phyloP scores from a whole-genome alignment of 768 basidiomycete species.

The Amanita phalloides region DNA sequence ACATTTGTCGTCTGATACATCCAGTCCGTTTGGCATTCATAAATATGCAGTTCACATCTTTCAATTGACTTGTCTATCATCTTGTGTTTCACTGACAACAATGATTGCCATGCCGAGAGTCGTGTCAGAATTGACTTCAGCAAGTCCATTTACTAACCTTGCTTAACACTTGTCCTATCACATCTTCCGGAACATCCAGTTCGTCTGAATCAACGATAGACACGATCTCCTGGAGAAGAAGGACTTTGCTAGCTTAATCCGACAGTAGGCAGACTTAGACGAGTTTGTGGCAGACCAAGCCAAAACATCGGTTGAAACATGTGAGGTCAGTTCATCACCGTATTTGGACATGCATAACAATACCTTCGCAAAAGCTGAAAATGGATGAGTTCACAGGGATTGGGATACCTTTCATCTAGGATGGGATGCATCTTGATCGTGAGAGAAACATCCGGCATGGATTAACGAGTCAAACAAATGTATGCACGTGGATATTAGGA shows the following conservation, averaged over 20 bases:
- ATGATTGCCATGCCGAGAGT: slow-evolving; percentile 27
- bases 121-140: background rate
- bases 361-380: slow-evolving; percentile 61
- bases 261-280: slow-evolving; percentile 72
- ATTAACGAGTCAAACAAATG: too few species aligned
- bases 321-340: slow-evolving; percentile 69
- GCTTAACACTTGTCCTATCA: slow-evolving; percentile 57
- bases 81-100: slow-evolving; percentile 65
- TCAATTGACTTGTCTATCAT: slow-evolving; percentile 72
- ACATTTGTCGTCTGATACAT: too few species aligned
- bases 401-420: slow-evolving; percentile 43
- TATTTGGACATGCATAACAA: slow-evolving; percentile 71
- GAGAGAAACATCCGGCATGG: too few species aligned
- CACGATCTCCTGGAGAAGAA: slow-evolving; percentile 49
- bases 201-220: slow-evolving; percentile 25
- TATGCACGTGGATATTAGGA: too few species aligned
- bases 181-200: slow-evolving; percentile 37
- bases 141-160: slow-evolving; percentile 34
- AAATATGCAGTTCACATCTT: slow-evolving; percentile 61
- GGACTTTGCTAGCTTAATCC: slow-evolving; percentile 55
- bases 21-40: slow-evolving; percentile 22
- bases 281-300: slow-evolving; percentile 69
- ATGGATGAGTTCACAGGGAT: slow-evolving; percentile 5
- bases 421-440: slow-evolving; percentile 49
- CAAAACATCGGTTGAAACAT: slow-evolving; percentile 49